Percentiles rank a stretch among this genome's conserved stretches.
These are phyloP conservation scores for Cryphonectria naterciae DNA, from an alignment of 2,329 filamentous ascomycete genomes.

Conservation along the genomic window DNA sequence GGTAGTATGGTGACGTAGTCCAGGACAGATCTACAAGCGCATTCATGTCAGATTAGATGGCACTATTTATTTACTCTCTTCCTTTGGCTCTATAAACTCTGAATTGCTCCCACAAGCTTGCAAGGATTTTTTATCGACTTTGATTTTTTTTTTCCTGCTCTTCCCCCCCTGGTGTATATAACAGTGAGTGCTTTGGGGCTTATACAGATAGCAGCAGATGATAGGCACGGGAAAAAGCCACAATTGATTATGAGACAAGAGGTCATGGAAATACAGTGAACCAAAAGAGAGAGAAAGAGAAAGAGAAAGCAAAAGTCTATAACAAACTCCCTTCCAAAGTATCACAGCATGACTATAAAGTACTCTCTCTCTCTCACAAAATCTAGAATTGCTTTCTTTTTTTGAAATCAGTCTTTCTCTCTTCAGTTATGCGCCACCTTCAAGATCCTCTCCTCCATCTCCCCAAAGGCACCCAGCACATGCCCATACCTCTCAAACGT, in stretches of 20 bases:
- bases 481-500: constrained; percentile 78
- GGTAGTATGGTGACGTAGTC: not conserved
- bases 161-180: not conserved
- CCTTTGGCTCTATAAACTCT: not conserved
- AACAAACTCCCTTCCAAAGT: not conserved
- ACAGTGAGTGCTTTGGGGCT: not conserved
- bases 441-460: constrained; percentile 73
- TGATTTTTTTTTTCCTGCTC: not conserved
- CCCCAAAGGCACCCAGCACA: constrained; percentile 75
- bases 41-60: not conserved
- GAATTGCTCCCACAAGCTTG: not conserved
- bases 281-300: no score
- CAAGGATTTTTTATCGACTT: not conserved
- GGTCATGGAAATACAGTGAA: not conserved
- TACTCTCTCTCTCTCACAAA: not conserved
- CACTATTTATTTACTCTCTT: not conserved
- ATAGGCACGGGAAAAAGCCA: not conserved
- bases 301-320: not conserved
- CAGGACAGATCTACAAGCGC: not conserved
- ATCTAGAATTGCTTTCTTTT: not conserved
- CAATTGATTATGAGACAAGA: not conserved
- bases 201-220: not conserved
- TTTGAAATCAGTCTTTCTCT: not conserved
- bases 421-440: constrained; percentile 41
- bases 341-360: not conserved